phyloP scores from a whole-genome alignment of 345 rosid species.

The Kandelia obovata region DNA sequence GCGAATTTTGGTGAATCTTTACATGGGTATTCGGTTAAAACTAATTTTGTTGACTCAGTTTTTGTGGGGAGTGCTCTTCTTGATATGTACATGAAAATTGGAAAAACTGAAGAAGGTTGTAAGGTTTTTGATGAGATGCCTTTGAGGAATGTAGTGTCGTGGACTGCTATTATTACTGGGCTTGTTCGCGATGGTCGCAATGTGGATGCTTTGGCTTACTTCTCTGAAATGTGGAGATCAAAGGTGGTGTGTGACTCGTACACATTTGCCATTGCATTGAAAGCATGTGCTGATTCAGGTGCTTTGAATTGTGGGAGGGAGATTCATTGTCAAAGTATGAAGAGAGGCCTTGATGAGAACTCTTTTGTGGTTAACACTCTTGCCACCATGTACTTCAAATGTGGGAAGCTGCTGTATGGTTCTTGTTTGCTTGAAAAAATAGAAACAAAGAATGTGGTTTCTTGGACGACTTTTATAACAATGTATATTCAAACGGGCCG shows the following conservation, averaged over 20 bases:
- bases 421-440: conserved; percentile 55
- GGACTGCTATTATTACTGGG: conserved; percentile 81
- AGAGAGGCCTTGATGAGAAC: conserved; percentile 47
- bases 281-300: conserved; percentile 72
- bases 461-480: conserved; percentile 70
- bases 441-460: conserved; percentile 59
- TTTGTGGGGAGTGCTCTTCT: conserved; percentile 69
- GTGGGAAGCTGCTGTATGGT: conserved; percentile 65
- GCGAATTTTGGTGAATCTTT: conserved; percentile 51
- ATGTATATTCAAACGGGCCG: conserved; percentile 55
- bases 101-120: conserved; percentile 48
- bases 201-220: conserved; percentile 52
- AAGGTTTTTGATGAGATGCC: conserved; percentile 67
- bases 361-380: conserved; percentile 72
- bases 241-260: conserved; percentile 47
- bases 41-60: conserved; percentile 52
- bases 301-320: conserved; percentile 58
- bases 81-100: conserved; percentile 62
- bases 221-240: conserved; percentile 60
- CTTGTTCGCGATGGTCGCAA: conserved; percentile 58
- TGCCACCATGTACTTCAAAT: conserved; percentile 65
- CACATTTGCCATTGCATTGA: conserved; percentile 59
- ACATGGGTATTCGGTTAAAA: conserved; percentile 61
- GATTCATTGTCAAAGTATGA: conserved; percentile 61
- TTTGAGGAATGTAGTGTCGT: conserved; percentile 56